Evolutionary conservation across 176 grass and related monocot genomes (phyloP).

Genomic region (Panicum miliaceum): DNA sequence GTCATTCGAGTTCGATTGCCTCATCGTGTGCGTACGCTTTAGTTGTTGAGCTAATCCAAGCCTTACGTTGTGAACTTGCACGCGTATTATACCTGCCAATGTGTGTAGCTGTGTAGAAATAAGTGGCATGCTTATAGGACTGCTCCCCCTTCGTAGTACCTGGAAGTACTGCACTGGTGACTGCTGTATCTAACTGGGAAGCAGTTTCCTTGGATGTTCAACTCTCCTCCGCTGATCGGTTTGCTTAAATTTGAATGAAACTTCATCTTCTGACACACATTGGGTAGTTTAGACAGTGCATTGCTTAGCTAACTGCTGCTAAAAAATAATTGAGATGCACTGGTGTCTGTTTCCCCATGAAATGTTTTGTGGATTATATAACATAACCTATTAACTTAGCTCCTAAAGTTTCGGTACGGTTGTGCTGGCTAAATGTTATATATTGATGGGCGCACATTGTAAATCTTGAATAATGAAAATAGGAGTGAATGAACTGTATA

Average conservation of each 20-base stretch:
- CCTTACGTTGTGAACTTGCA: not conserved
- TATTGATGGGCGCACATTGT: not conserved
- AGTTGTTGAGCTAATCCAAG: not conserved
- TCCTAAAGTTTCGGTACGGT: not conserved
- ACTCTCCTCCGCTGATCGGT: not conserved
- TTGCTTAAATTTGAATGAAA: conserved; percentile 15
- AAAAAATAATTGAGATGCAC: not conserved
- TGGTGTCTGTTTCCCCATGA: not conserved
- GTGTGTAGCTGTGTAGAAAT: not conserved
- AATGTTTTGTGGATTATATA: not conserved
- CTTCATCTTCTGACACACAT: not conserved
- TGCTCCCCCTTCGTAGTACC: not conserved
- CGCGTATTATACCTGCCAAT: not conserved
- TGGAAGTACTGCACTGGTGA: not conserved
- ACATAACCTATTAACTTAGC: not conserved
- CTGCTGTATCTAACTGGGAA: not conserved
- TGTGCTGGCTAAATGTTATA: not conserved
- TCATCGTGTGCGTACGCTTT: not conserved
- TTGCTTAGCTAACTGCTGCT: not conserved
- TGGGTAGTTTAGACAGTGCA: not conserved
- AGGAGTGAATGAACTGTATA: conserved; percentile 44
- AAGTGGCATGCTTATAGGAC: not conserved
- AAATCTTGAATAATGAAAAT: conserved; percentile 25
- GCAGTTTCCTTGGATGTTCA: not conserved
- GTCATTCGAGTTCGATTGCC: not conserved